Base-by-base conservation (phyloP, 2,329 filamentous ascomycete genomes). In the Paraconiothyrium sp. region DNA sequence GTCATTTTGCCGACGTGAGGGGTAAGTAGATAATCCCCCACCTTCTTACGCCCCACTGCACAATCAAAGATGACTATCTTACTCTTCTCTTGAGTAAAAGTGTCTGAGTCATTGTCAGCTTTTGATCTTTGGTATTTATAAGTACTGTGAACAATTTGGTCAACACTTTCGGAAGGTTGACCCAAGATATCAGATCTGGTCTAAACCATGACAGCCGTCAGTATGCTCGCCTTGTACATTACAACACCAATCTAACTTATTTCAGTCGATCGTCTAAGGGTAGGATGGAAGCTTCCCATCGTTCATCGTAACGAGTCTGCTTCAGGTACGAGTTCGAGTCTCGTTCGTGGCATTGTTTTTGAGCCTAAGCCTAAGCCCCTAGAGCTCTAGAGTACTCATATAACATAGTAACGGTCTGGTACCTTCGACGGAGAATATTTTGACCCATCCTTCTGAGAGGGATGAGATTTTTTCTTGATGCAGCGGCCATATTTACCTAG, bases 221-320 rank as follows among this genome's bases (percentile, higher is more conserved):
- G 20, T 20, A 20, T 20, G 20, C 20, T 20, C 20, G 20, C 20
- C 1, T 20, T 20, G 20, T 20, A 20, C 20, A 20, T 20, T 20
- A 20, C 20, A 20, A 20, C 20, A 20, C 20, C 20, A 20, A 20
- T 20, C 20, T 20, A 20, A 20, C 20, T 20, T 20, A 1, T 20
- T 20, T 20, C 20, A 20, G 56, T 37, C 60, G 57, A 65, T 67
- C 63, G 64, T 67, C 65, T 63, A 67, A 60, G 32, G 64, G 64
- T 67, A 67, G 64, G 65, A 67, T 67, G 65, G 54, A 65, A 60
- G 64, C 64, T 65, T 67, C 62, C 64, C 64, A 67, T 58, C 27
- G 37, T 46, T 2, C n/a, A 58, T 39, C 22, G 47, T 54, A 20
- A 8, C 43, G 43, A 47, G 46, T 58, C 43, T 63, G 64, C 62